phyloP scores from a whole-genome alignment of 2,329 filamentous ascomycete species.

The Aspergillus quadrilineatus region DNA sequence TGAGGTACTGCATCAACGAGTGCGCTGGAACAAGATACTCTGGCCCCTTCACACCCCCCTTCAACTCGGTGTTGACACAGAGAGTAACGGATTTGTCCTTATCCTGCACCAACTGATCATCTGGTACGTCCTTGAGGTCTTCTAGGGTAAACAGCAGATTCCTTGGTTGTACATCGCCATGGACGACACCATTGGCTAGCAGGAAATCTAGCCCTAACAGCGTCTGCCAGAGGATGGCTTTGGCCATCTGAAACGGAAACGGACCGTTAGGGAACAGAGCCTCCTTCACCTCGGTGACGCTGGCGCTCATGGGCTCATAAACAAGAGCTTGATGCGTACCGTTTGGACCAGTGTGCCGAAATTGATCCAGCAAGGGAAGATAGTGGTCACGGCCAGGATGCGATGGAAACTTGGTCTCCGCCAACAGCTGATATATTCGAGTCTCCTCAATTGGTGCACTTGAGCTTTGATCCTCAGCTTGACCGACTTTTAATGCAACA shows the following conservation, averaged over 20 bases:
- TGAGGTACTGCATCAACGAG: neutral
- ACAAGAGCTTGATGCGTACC: neutral
- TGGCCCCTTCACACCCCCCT: neutral
- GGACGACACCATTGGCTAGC: neutral
- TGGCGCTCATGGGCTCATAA: constrained; percentile 2
- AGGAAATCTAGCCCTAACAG: constrained; percentile 3
- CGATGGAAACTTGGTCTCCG: neutral
- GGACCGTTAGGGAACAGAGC: neutral
- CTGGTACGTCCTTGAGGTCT: neutral
- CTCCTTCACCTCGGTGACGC: constrained; percentile 3
- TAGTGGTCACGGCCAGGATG: constrained; percentile 4
- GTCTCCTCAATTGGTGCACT: neutral
- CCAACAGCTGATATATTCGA: neutral
- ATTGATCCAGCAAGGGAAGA: neutral
- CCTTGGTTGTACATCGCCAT: constrained; percentile 5
- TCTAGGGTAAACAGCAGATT: constrained; percentile 2
- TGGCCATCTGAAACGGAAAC: constrained; percentile 4
- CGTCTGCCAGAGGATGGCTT: constrained; percentile 9
- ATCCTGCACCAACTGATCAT: neutral
- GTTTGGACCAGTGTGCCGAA: constrained; percentile 1
- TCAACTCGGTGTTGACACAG: neutral
- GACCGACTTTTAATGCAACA: constrained; percentile 1
- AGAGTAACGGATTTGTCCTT: neutral
- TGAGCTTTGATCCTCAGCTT: neutral
- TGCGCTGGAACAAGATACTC: neutral